phyloP scores from a whole-genome alignment of 2,329 filamentous ascomycete genomes.

The Monosporascus sp. region DNA sequence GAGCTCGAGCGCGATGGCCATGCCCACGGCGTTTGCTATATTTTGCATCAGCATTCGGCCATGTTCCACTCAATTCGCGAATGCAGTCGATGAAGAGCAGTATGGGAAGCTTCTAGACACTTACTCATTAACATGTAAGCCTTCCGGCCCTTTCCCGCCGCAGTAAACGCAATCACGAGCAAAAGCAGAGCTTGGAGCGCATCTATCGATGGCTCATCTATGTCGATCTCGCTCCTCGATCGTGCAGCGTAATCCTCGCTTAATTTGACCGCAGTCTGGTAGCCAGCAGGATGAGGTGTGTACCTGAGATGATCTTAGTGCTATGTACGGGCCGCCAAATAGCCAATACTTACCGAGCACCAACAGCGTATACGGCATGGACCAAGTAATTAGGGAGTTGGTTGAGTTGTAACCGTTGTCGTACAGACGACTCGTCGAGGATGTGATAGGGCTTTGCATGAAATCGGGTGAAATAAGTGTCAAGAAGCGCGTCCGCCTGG shows the following conservation, averaged over 20 bases:
- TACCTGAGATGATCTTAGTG: constrained; percentile 46
- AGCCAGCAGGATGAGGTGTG: constrained; percentile 60
- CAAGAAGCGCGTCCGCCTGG: constrained; percentile 59
- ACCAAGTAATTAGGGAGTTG: constrained; percentile 55
- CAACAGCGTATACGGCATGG: constrained; percentile 56
- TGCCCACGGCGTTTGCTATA: constrained; percentile 68
- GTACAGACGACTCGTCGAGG: constrained; percentile 68
- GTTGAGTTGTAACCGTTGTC: constrained; percentile 65
- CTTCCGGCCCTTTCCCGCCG: constrained; percentile 74
- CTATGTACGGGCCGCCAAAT: background rate
- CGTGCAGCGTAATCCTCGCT: constrained; percentile 70
- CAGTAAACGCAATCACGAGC: constrained; percentile 70
- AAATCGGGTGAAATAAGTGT: constrained; percentile 73
- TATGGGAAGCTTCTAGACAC: constrained; percentile 7
- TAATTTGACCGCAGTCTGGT: constrained; percentile 60
- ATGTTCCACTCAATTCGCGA: background rate
- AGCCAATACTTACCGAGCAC: constrained; percentile 46
- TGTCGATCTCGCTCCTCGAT: constrained; percentile 65
- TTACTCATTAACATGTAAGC: constrained; percentile 80
- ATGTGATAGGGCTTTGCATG: constrained; percentile 81
- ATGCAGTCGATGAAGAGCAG: background rate
- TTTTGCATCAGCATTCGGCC: constrained; percentile 26
- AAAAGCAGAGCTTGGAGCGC: constrained; percentile 70
- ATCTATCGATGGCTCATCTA: constrained; percentile 77
- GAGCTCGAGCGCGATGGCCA: constrained; percentile 76